Percentiles rank a stretch among this genome's conserved stretches.
phyloP scores from a whole-genome alignment of 2,329 filamentous ascomycete species.

The Trichoderma aggressivum region DNA sequence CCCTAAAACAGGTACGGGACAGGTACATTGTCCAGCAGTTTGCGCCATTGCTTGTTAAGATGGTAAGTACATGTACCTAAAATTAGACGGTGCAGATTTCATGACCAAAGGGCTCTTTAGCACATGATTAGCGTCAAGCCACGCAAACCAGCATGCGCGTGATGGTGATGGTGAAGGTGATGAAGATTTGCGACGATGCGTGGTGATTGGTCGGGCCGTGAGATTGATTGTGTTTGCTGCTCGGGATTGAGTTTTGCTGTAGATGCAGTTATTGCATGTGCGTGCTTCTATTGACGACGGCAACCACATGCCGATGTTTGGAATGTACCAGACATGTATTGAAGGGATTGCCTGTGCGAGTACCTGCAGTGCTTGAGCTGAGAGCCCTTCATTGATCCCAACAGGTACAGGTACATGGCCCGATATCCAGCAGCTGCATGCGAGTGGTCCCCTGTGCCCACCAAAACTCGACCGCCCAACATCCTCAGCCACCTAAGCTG shows the following conservation, averaged over 20 bases:
- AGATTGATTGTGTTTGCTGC: neutral
- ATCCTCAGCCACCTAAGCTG: neutral
- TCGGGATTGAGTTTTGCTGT: neutral
- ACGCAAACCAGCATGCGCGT: neutral
- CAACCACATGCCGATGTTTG: neutral
- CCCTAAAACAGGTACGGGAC: conserved; percentile 4
- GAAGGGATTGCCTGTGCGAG: neutral
- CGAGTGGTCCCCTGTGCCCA: neutral
- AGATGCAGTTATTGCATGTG: neutral
- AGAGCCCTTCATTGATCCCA: neutral
- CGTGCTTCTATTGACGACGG: neutral
- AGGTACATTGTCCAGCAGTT: neutral
- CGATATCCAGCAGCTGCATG: conserved; percentile 5
- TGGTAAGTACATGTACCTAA: conserved; percentile 15
- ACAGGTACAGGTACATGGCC: neutral
- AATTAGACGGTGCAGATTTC: conserved; percentile 13
- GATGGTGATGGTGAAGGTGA: neutral
- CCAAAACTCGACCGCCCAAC: neutral
- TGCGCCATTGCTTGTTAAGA: conserved; percentile 4
- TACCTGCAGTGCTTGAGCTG: neutral
- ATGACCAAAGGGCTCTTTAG: neutral
- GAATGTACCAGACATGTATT: too few relatives aligned
- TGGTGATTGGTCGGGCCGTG: neutral
- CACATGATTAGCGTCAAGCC: conserved; percentile 11
- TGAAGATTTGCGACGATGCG: neutral